Conservation (phyloP, 495 filamentous ascomycete species). For the Trichoderma reesei region DNA sequence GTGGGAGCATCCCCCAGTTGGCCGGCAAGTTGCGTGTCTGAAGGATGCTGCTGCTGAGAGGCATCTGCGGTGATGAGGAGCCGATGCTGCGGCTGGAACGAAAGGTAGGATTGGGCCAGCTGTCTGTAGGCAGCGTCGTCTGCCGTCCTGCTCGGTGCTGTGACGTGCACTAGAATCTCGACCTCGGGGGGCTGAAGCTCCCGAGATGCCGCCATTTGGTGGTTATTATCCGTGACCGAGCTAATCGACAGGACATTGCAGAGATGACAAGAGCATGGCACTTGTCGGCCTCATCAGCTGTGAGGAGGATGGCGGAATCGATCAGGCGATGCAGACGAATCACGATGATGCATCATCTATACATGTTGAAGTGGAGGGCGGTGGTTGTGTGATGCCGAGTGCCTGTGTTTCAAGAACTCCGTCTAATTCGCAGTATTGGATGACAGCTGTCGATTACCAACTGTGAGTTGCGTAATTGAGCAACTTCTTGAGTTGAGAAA, state of each 20-base stretch:
- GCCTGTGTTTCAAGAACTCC: too few relatives aligned
- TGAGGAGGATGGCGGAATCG: background rate
- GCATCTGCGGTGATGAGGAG: conserved; percentile 9
- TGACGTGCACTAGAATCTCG: conserved; percentile 62
- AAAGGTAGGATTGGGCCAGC: conserved; percentile 50
- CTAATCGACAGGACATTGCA: conserved; percentile 8
- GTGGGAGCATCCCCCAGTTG: background rate
- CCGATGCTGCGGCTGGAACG: conserved; percentile 36
- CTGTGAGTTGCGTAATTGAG: background rate
- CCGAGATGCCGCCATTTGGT: conserved; percentile 13
- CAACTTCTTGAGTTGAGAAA: too few relatives aligned
- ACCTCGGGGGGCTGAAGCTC: conserved; percentile 18
- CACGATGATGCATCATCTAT: background rate
- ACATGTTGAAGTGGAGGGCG: background rate
- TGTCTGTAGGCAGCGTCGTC: conserved; percentile 57
- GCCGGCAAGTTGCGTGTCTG: background rate
- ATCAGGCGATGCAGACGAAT: background rate
- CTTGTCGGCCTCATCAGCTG: background rate
- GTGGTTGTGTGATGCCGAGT: background rate
- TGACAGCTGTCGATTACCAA: too few relatives aligned
- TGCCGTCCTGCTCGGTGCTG: conserved; percentile 47
- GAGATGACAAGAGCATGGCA: background rate
- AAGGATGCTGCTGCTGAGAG: conserved; percentile 10
- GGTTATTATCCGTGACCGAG: conserved; percentile 16
- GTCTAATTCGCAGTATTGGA: too few relatives aligned